Evolutionary conservation across 75 land plant genomes (phyloP).

Genomic region (Pinus taeda): DNA sequence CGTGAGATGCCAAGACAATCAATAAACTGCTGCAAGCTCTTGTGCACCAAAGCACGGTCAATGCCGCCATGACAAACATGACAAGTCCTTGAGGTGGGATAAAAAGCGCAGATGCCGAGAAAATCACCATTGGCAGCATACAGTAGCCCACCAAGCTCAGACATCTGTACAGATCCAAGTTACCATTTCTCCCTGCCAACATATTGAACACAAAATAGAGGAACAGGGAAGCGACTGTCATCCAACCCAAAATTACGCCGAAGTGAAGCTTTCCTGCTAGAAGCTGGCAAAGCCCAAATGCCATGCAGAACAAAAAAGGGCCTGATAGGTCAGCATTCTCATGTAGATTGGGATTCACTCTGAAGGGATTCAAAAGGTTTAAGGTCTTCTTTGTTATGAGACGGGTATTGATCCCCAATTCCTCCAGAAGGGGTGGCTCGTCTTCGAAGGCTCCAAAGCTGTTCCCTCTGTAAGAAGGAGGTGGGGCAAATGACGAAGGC

Average conservation of each 20-base stretch:
- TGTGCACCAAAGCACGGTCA: conserved; percentile 85
- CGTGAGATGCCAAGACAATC: conserved; percentile 58
- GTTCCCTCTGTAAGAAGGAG: conserved; percentile 1
- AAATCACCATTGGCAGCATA: conserved; percentile 83
- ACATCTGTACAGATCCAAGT: conserved; percentile 79
- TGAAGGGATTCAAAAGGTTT: conserved; percentile 70
- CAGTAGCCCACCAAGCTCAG: conserved; percentile 90
- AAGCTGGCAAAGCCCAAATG: conserved; percentile 86
- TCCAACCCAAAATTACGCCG: conserved; percentile 92
- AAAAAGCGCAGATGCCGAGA: conserved; percentile 74
- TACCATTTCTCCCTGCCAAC: conserved; percentile 81
- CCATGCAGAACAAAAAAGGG: conserved; percentile 69
- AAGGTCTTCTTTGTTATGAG: conserved; percentile 72
- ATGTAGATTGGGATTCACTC: conserved; percentile 60
- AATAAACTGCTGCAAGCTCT: conserved; percentile 75
- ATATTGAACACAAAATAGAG: conserved; percentile 89
- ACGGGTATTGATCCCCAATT: conserved; percentile 85
- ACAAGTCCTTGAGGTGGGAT: conserved; percentile 62
- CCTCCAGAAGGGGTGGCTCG: conserved; percentile 92
- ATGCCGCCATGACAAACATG: conserved; percentile 39
- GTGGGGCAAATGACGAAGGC: conserved; percentile 24
- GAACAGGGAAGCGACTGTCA: conserved; percentile 80
- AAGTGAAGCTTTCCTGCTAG: conserved; percentile 90
- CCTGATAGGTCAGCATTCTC: conserved; percentile 93
- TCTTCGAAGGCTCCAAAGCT: conserved; percentile 60